phyloP scores from a whole-genome alignment of 257 asterid species.

The Primulina eburnea region DNA sequence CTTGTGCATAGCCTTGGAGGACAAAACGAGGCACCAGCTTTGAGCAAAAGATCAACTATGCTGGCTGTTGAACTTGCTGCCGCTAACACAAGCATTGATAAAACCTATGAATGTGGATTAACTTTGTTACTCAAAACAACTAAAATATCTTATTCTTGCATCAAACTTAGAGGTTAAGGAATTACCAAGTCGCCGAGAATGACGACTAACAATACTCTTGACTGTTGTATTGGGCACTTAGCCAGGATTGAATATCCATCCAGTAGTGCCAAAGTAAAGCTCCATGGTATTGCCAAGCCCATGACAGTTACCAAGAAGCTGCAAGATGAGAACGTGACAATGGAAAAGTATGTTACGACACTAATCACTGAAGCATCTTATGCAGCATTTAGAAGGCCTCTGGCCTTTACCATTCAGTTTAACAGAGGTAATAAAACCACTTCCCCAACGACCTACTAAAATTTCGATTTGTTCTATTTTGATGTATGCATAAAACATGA shows the following conservation, averaged over 20 bases:
- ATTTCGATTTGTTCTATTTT: too few relatives aligned
- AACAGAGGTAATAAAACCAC: too few relatives aligned
- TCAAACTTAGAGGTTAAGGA: constrained; percentile 19
- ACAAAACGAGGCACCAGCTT: constrained; percentile 56
- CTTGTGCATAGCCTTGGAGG: constrained; percentile 46
- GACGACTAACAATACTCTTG: constrained; percentile 50
- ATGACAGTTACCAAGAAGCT: constrained; percentile 68
- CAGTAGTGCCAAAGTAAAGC: constrained; percentile 62
- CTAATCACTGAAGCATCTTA: constrained; percentile 12
- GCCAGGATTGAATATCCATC: constrained; percentile 58
- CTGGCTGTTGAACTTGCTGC: constrained; percentile 74
- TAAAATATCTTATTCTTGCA: not conserved
- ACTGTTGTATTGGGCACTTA: constrained; percentile 44
- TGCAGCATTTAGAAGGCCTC: not conserved
- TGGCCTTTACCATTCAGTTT: not conserved
- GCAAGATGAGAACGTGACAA: constrained; percentile 18
- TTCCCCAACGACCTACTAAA: too few relatives aligned
- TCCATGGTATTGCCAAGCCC: constrained; percentile 88
- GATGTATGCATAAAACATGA: too few relatives aligned
- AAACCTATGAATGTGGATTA: constrained; percentile 37
- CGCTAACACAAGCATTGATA: constrained; percentile 55
- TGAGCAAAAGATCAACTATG: constrained; percentile 54
- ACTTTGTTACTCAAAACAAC: constrained; percentile 19
- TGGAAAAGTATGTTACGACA: not conserved
- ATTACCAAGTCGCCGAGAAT: constrained; percentile 72